Conservation (phyloP, 106 monocot species). For the Hemerocallis citrina region DNA sequence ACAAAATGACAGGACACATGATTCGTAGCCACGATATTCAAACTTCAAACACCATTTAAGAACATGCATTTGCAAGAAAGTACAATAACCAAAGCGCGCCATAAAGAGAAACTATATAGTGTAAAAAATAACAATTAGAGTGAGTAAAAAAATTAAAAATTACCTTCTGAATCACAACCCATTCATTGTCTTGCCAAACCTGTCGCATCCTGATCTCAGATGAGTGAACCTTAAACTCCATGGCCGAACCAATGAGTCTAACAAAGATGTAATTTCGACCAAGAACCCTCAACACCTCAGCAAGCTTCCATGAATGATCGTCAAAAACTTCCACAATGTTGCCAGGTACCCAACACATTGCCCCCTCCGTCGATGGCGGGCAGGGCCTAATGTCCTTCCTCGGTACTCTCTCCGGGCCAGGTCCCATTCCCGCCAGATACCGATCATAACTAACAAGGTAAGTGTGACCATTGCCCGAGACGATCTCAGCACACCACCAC, state of each 20-base stretch:
- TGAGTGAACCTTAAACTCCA: slow-evolving; percentile 21
- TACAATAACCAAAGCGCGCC: too few relatives aligned
- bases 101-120: too few relatives aligned
- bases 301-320: slow-evolving; percentile 35
- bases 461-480: slow-evolving; percentile 27
- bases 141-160: too few relatives aligned
- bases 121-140: too few relatives aligned
- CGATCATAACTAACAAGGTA: slow-evolving; percentile 22
- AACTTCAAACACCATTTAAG: too few relatives aligned
- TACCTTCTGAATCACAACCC: slow-evolving; percentile 54
- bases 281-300: slow-evolving; percentile 16
- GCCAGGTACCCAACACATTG: slow-evolving; percentile 15
- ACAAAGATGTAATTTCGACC: slow-evolving; percentile 22
- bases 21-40: too few relatives aligned
- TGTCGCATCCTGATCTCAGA: slow-evolving; percentile 28
- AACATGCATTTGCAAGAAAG: too few relatives aligned
- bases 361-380: not conserved
- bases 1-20: too few relatives aligned
- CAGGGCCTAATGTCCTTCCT: slow-evolving; percentile 32
- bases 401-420: slow-evolving; percentile 19
- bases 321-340: slow-evolving; percentile 41
- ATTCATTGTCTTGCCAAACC: slow-evolving; percentile 43
- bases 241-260: slow-evolving; percentile 20
- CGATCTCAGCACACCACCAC: slow-evolving; percentile 29
- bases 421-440: not conserved